These are phyloP conservation scores for Trichoderma hamatum DNA, from an alignment of 2,329 filamentous ascomycete species.

Conservation along the genomic window DNA sequence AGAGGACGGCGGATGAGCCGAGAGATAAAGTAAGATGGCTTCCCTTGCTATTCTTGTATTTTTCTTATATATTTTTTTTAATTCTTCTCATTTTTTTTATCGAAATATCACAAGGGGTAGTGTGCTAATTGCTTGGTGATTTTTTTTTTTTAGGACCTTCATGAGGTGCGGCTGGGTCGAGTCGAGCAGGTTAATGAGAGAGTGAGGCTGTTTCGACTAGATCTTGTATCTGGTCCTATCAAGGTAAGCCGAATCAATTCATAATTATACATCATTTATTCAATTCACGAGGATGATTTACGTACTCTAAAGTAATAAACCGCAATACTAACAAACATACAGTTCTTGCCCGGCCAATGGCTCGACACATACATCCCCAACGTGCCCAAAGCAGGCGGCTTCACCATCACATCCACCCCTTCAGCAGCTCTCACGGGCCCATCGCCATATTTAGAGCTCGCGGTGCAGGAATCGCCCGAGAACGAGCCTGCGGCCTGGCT, in stretches of 20 bases:
- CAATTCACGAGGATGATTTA: background rate
- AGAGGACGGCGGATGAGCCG: constrained; percentile 68
- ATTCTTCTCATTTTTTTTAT: background rate
- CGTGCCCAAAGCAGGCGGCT: constrained; percentile 74
- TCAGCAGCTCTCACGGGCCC: constrained; percentile 50
- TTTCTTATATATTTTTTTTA: background rate
- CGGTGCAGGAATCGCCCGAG: constrained; percentile 69
- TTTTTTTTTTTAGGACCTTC: constrained; percentile 49
- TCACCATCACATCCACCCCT: constrained; percentile 82
- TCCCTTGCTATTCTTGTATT: background rate
- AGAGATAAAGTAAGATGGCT: constrained; percentile 57
- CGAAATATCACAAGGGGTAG: no score
- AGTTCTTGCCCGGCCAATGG: constrained; percentile 87
- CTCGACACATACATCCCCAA: constrained; percentile 78
- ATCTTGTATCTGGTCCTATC: constrained; percentile 52
- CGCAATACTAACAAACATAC: constrained; percentile 18
- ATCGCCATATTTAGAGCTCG: constrained; percentile 69
- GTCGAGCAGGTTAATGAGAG: constrained; percentile 67
- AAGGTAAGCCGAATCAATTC: constrained; percentile 45
- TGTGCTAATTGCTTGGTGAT: background rate
- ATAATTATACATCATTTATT: background rate
- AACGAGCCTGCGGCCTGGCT: constrained; percentile 79
- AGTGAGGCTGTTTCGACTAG: constrained; percentile 69
- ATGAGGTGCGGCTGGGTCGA: constrained; percentile 62
- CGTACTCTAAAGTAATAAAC: background rate